These are phyloP conservation scores for Scheffersomyces illinoinensis DNA, from an alignment of 1,139 yeast species.

Conservation along the genomic window DNA sequence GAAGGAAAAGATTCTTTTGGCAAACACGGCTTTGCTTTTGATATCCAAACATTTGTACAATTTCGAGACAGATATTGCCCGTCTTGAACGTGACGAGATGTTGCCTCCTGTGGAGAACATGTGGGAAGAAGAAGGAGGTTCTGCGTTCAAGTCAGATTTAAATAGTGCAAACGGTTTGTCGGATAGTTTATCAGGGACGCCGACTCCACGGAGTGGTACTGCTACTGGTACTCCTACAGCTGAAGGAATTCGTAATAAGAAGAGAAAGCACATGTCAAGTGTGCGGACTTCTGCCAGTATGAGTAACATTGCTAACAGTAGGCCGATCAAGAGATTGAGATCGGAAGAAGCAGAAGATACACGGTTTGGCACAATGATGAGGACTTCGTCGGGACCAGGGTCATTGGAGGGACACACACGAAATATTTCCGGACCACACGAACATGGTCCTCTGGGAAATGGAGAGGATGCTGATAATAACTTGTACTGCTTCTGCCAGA, in stretches of 20 bases:
- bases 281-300: slow-evolving; percentile 12
- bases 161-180: slow-evolving; percentile 18
- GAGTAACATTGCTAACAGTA: slow-evolving; percentile 7
- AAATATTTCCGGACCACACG: slow-evolving; percentile 1
- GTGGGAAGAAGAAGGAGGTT: slow-evolving; percentile 14
- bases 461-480: slow-evolving; percentile 66
- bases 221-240: slow-evolving; percentile 21
- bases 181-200: slow-evolving; percentile 30
- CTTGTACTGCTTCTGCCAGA: slow-evolving; percentile 79
- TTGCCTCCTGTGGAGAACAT: slow-evolving; percentile 54
- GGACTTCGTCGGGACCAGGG: slow-evolving; percentile 8
- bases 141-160: slow-evolving; percentile 3
- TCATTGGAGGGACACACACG: background rate
- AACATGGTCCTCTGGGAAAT: slow-evolving; percentile 13
- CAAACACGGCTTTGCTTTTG: slow-evolving; percentile 79
- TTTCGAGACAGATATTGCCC: slow-evolving; percentile 74
- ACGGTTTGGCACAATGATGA: slow-evolving; percentile 6
- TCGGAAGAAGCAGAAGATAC: slow-evolving; percentile 21
- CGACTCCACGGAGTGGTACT: slow-evolving; percentile 30
- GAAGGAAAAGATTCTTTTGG: slow-evolving; percentile 72
- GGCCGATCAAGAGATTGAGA: slow-evolving; percentile 29
- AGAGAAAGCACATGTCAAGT: slow-evolving; percentile 23
- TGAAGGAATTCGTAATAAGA: slow-evolving; percentile 24
- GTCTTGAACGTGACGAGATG: slow-evolving; percentile 77
- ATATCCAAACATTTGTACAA: slow-evolving; percentile 72